These are phyloP conservation scores for Penicillium ucsense DNA, from an alignment of 495 filamentous ascomycete species.

Conservation along the genomic window DNA sequence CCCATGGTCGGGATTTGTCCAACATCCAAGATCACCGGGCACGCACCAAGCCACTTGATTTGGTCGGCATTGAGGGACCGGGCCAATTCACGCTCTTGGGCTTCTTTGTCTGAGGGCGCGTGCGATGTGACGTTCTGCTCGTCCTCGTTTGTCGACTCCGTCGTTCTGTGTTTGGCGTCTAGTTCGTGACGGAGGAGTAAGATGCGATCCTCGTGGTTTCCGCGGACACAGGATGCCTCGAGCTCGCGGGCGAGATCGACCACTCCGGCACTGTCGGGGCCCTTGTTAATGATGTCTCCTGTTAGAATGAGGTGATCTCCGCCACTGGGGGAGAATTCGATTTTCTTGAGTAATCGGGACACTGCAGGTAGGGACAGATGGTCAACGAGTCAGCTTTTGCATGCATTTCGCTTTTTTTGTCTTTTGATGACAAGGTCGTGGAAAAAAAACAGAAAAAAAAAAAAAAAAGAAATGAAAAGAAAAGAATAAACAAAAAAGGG, in stretches of 20 bases:
- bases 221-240: slow-evolving; percentile 70
- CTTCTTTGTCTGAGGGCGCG: slow-evolving; percentile 14
- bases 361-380: slow-evolving; percentile 27
- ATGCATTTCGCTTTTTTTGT: no score
- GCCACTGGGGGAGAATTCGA: slow-evolving; percentile 45
- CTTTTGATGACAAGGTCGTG: no score
- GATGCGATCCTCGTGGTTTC: slow-evolving; percentile 87
- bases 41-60: slow-evolving; percentile 56
- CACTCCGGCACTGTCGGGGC: slow-evolving; percentile 73
- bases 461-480: no score
- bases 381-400: background rate
- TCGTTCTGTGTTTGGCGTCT: no score
- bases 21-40: slow-evolving; percentile 66
- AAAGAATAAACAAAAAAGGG: slow-evolving; percentile 2
- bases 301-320: slow-evolving; percentile 72
- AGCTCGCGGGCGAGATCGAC: slow-evolving; percentile 60
- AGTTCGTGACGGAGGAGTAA: slow-evolving; percentile 42
- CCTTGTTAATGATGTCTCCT: slow-evolving; percentile 83
- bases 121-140: slow-evolving; percentile 8
- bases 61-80: slow-evolving; percentile 48
- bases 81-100: slow-evolving; percentile 39
- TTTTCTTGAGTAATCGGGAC: slow-evolving; percentile 53
- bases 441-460: background rate
- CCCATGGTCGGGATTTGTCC: slow-evolving; percentile 47
- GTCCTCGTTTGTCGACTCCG: background rate